These are phyloP conservation scores for Aechmea fasciata DNA, from an alignment of 176 grass and related monocot species.

Conservation along the genomic window DNA sequence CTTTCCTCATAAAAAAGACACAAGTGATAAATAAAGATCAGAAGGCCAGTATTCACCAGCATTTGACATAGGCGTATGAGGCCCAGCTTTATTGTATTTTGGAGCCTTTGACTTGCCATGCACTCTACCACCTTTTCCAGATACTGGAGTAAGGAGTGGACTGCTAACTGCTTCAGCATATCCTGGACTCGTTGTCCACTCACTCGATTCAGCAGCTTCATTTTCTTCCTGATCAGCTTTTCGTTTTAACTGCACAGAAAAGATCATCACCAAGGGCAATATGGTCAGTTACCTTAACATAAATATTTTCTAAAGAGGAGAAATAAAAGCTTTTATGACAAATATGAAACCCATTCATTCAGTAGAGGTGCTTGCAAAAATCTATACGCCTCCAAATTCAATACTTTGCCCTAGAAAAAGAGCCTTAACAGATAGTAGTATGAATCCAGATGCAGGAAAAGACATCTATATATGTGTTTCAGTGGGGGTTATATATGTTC, in stretches of 20 bases:
- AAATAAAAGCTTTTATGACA: background rate
- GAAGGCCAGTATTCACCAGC: constrained; percentile 36
- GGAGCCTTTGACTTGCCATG: constrained; percentile 33
- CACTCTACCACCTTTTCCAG: constrained; percentile 44
- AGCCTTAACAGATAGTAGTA: too few relatives aligned
- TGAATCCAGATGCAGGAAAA: too few relatives aligned
- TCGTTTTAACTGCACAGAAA: constrained; percentile 47
- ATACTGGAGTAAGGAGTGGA: constrained; percentile 39
- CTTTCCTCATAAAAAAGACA: background rate
- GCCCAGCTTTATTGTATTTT: constrained; percentile 40
- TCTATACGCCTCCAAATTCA: too few relatives aligned
- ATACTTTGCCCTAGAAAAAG: too few relatives aligned
- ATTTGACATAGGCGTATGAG: constrained; percentile 49
- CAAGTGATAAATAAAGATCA: too few relatives aligned
- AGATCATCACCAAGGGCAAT: background rate
- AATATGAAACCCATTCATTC: too few relatives aligned
- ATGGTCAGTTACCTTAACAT: background rate
- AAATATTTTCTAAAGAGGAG: background rate
- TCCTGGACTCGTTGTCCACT: constrained; percentile 37
- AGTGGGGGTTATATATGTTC: too few relatives aligned
- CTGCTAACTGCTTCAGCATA: constrained; percentile 39
- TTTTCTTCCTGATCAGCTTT: constrained; percentile 46
- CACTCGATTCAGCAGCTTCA: constrained; percentile 36
- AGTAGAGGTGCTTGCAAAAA: too few relatives aligned
- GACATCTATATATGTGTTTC: too few relatives aligned